Percentiles rank a stretch among this genome's conserved stretches.
phyloP scores from a whole-genome alignment of 495 filamentous ascomycete species.

The Daldinia childiae region DNA sequence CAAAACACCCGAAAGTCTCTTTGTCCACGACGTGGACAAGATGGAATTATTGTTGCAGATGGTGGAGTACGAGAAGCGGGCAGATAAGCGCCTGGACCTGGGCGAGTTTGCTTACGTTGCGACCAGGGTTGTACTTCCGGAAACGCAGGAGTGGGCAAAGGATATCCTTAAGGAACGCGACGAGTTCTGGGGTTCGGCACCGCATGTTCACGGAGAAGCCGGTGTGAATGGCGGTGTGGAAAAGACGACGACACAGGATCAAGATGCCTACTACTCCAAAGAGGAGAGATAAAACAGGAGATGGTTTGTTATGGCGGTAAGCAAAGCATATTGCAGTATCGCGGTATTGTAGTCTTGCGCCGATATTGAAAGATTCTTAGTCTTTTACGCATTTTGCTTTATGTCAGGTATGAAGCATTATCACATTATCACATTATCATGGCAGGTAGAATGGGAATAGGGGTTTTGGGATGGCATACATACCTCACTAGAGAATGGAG shows the following conservation, averaged over 20 bases:
- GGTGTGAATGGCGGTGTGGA: conserved; percentile 53
- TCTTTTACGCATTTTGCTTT: neutral
- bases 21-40: conserved; percentile 97
- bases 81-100: conserved; percentile 72
- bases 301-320: conserved; percentile 23
- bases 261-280: conserved; percentile 56
- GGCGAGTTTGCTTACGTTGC: conserved; percentile 85
- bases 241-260: conserved; percentile 47
- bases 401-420: neutral
- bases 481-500: neutral
- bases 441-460: conserved; percentile 5
- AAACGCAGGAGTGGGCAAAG: conserved; percentile 81
- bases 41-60: conserved; percentile 94
- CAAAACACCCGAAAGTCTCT: conserved; percentile 81
- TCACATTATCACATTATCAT: conserved; percentile 4
- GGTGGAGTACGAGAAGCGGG: conserved; percentile 90
- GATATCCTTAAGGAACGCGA: conserved; percentile 80
- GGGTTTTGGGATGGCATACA: neutral
- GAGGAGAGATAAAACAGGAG: conserved; percentile 28
- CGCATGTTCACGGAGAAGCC: conserved; percentile 54
- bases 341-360: neutral
- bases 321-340: neutral
- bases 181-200: conserved; percentile 70
- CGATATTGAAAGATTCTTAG: neutral
- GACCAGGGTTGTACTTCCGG: conserved; percentile 72